Conservation (phyloP, 2,329 filamentous ascomycete species). For the Zasmidium cellare region DNA sequence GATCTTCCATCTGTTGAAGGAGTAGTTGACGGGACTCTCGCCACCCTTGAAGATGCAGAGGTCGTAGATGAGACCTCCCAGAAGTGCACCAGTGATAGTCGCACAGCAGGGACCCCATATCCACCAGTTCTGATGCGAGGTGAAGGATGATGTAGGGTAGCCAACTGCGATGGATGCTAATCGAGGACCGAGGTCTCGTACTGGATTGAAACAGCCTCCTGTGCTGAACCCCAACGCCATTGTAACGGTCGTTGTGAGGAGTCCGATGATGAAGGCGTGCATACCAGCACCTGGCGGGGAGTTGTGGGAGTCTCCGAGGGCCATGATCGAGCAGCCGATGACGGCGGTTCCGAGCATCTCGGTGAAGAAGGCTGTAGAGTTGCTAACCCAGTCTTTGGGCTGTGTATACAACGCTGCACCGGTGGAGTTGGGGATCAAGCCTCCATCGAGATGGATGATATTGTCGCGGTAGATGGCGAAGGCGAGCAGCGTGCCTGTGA, state of each 20-base stretch:
- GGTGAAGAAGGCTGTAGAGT: slow-evolving; percentile 48
- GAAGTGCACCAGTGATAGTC: slow-evolving; percentile 42
- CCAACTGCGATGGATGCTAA: slow-evolving; percentile 49
- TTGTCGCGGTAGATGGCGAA: slow-evolving; percentile 45
- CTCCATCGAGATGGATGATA: slow-evolving; percentile 43
- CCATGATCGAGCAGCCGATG: slow-evolving; percentile 45
- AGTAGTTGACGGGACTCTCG: slow-evolving; percentile 55
- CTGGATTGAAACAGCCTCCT: slow-evolving; percentile 51
- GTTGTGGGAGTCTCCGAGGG: slow-evolving; percentile 31
- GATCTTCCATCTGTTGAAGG: slow-evolving; percentile 28
- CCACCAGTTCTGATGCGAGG: slow-evolving; percentile 43
- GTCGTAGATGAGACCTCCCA: slow-evolving; percentile 51
- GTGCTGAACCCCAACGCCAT: slow-evolving; percentile 51
- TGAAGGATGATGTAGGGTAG: slow-evolving; percentile 40
- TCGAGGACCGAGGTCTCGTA: slow-evolving; percentile 53
- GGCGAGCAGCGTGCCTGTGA: slow-evolving; percentile 50
- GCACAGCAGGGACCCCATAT: slow-evolving; percentile 49
- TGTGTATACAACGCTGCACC: slow-evolving; percentile 30
- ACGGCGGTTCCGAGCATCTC: slow-evolving; percentile 38
- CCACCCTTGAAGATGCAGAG: slow-evolving; percentile 52
- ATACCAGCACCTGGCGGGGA: slow-evolving; percentile 48
- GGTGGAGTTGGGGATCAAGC: slow-evolving; percentile 19
- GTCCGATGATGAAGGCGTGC: slow-evolving; percentile 52
- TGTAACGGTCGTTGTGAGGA: slow-evolving; percentile 39
- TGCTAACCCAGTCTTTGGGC: slow-evolving; percentile 27